These are phyloP conservation scores for Phaeosphaeria sp. DNA, from an alignment of 2,329 filamentous ascomycete species.

Conservation along the genomic window DNA sequence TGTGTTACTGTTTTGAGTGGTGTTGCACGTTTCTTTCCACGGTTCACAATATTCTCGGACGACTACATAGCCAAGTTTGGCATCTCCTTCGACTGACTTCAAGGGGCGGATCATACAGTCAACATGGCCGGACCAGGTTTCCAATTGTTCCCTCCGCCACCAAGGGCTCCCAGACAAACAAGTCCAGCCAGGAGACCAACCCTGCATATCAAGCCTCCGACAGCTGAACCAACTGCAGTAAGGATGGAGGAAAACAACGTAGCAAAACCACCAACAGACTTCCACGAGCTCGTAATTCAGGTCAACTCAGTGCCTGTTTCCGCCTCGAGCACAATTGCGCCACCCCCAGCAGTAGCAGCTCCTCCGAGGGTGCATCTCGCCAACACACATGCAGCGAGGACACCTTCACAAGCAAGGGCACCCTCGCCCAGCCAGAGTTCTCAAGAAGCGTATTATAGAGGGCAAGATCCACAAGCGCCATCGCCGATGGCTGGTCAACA, in stretches of 20 bases:
- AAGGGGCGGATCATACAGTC: conserved; percentile 8
- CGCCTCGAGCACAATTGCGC: conserved; percentile 33
- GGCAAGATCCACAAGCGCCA: conserved; percentile 26
- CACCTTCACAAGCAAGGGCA: conserved; percentile 28
- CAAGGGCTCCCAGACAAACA: conserved; percentile 40
- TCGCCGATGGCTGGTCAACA: conserved; percentile 25
- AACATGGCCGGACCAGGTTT: conserved; percentile 45
- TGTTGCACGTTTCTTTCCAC: conserved; percentile 13
- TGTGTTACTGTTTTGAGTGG: conserved; percentile 18
- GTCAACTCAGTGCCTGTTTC: conserved; percentile 48
- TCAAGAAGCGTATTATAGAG: conserved; percentile 26
- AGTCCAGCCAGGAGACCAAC: conserved; percentile 38
- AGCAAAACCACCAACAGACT: conserved; percentile 40
- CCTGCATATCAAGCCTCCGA: conserved; percentile 33
- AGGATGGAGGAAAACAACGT: conserved; percentile 39
- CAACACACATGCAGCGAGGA: conserved; percentile 20
- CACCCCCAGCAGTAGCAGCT: conserved; percentile 26
- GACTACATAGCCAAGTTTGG: conserved; percentile 20
- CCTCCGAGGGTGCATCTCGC: conserved; percentile 39
- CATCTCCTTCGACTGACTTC: background rate
- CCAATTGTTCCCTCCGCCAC: conserved; percentile 49
- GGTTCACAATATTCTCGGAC: conserved; percentile 14
- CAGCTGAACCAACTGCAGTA: conserved; percentile 37
- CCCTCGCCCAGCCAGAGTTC: conserved; percentile 23
- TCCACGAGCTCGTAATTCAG: conserved; percentile 49